These are phyloP conservation scores for Blastocystis sp. DNA, from an alignment of 352 stramenopile genomes.

Conservation along the genomic window DNA sequence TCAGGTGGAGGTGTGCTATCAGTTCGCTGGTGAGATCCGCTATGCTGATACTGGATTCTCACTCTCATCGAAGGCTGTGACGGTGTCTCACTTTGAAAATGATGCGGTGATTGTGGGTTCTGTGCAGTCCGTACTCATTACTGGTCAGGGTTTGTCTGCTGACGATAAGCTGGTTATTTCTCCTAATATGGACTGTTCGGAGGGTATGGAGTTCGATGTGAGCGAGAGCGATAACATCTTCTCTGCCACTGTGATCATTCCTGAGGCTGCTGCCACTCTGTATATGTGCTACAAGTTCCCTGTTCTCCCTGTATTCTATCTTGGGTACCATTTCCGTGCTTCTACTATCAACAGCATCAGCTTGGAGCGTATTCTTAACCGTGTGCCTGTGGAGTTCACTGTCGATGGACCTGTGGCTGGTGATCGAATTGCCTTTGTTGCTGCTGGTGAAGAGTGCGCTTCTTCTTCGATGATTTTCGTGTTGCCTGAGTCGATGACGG, in stretches of 20 bases:
- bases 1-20: constrained; percentile 38
- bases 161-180: constrained; percentile 28
- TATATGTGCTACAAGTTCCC: constrained; percentile 60
- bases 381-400: background rate
- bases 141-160: background rate
- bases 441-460: constrained; percentile 6
- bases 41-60: constrained; percentile 31
- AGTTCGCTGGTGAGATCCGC: background rate
- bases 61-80: background rate
- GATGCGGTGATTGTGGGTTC: background rate
- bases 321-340: constrained; percentile 6
- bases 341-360: background rate
- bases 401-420: background rate
- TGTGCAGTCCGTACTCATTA: background rate
- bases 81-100: background rate
- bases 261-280: background rate
- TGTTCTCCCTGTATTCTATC: background rate
- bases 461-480: background rate
- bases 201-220: background rate
- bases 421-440: constrained; percentile 30
- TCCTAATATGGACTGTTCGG: background rate
- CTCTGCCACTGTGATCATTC: background rate
- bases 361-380: constrained; percentile 24
- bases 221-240: background rate
- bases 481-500: constrained; percentile 1